phyloP scores from a whole-genome alignment of 768 basidiomycete genomes.

The Lentinula raphanica region DNA sequence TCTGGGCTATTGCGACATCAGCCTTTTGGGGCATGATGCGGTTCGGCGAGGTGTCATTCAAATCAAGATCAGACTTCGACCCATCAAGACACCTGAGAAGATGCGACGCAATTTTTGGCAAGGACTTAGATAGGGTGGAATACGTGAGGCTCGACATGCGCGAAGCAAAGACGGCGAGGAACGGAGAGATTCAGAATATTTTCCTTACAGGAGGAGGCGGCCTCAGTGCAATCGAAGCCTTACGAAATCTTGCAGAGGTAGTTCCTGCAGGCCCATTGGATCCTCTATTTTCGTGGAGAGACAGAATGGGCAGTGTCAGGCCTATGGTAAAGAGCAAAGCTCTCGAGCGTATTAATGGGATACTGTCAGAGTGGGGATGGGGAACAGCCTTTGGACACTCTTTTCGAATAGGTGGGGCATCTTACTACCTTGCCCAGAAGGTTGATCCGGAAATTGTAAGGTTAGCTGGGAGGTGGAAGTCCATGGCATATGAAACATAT shows the following conservation, averaged over 20 bases:
- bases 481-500: conserved; percentile 21
- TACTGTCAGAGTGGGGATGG: conserved; percentile 13
- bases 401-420: conserved; percentile 26
- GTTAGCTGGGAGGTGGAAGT: conserved; percentile 20
- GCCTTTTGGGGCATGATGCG: conserved; percentile 44
- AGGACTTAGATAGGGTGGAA: conserved; percentile 21
- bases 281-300: no score
- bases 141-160: no score
- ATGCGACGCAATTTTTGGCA: conserved; percentile 12
- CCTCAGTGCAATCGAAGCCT: conserved; percentile 25
- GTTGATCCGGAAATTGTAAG: conserved; percentile 20
- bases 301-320: no score
- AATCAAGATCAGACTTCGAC: conserved; percentile 16
- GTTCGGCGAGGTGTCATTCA: conserved; percentile 25
- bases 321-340: conserved; percentile 16
- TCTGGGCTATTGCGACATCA: conserved; percentile 31
- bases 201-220: no score
- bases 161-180: no score
- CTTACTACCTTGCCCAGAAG: conserved; percentile 14
- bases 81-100: conserved; percentile 19
- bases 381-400: conserved; percentile 22
- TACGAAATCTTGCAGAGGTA: conserved; percentile 23
- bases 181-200: no score
- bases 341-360: conserved; percentile 14
- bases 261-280: no score